Evolutionary conservation across 345 rosid genomes (phyloP), one percentile per base, ranked within the genome.

Genomic region (Syzygium aromaticum): DNA sequence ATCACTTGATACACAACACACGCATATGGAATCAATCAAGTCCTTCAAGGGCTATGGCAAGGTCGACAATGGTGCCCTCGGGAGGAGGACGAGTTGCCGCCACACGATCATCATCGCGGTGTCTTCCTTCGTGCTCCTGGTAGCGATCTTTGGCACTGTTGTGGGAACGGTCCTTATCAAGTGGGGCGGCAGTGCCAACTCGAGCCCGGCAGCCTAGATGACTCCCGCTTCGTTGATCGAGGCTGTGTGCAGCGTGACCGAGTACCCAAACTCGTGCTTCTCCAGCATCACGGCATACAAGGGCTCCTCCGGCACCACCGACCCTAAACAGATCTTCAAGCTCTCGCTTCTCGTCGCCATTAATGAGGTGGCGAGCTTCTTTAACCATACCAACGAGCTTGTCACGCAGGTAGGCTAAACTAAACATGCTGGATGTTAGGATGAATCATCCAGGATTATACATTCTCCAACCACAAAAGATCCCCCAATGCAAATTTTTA

Each of bases 281-380:
- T 87, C 91, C 7, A 88, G 91, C 89, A 87, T 92, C 38, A 85
- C 87, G 14, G 33, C 88, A 5, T 52, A 86, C 56, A 13, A 57
- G 63, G 22, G 84, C 54, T 33, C 63, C 63, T 88, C 88, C 12
- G 87, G 84, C 54, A 52, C 86, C 15, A 84, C 88, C 23, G 84
- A 84, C 84, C 95, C 97, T 3, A 89, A 90, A 83, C 63, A 80
- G 52, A 85, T 96, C 27, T 92, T 96, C 86, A 90, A 91, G 91
- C 92, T 95, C 86, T 94, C 98, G 1, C 30, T 95, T 43, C 87
- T 80, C 21, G 93, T 93, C 49, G 92, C 95, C 86, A 30, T 92
- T 38, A 86, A 88, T 4, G 98, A 93, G 90, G 92, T 92, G 49
- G 57, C 80, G 22, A 86, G 86, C 85, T 86, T 95, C 52, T 86